Base-by-base conservation (phyloP, 495 filamentous ascomycete genomes). In the Echria macrotheca region DNA sequence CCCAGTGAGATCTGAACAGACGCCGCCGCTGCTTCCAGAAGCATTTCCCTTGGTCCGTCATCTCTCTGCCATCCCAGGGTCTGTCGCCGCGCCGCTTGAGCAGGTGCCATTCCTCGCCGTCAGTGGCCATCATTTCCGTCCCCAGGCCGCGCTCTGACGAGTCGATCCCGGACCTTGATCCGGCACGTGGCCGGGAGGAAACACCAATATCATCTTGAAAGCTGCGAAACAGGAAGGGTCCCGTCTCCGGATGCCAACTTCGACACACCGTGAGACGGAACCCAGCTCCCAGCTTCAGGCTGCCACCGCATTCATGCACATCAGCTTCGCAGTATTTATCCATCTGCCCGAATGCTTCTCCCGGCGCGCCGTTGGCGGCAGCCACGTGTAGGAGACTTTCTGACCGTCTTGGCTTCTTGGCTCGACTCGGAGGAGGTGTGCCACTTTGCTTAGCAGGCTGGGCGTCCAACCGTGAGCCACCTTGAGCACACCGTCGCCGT, bases 291-390 rank as follows among this genome's bases (percentile, higher is more conserved):
- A n/a, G n/a, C n/a, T n/a, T n/a, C n/a, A n/a, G n/a, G n/a, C n/a
- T n/a, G n/a, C n/a, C n/a, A n/a, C n/a, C n/a, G n/a, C n/a, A n/a
- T n/a, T n/a, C n/a, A n/a, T n/a, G n/a, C n/a, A n/a, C n/a, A n/a
- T n/a, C n/a, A 21, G 33, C 46, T 18, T 32, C 35, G 33, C 28
- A 15, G 45, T 41, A 51, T 61, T 61, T 59, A 59, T 59, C 58
- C 61, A 50, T 61, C 58, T 54, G 53, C 49, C 61, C 59, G 59
- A 64, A 58, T 40, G 49, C 59, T 59, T 62, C 59, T 54, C 39
- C 59, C 59, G 52, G 48, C 49, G 38, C 47, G 49, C 56, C 57
- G 58, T 55, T 59, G 55, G 55, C 50, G 47, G 51, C 49, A 50
- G 61, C 59, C 56, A 64, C 61, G 56, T 62, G 61, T 57, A 59